These are phyloP conservation scores for Fomitopsis schrenkii DNA, from an alignment of 1,284 basidiomycete genomes.

Conservation along the genomic window DNA sequence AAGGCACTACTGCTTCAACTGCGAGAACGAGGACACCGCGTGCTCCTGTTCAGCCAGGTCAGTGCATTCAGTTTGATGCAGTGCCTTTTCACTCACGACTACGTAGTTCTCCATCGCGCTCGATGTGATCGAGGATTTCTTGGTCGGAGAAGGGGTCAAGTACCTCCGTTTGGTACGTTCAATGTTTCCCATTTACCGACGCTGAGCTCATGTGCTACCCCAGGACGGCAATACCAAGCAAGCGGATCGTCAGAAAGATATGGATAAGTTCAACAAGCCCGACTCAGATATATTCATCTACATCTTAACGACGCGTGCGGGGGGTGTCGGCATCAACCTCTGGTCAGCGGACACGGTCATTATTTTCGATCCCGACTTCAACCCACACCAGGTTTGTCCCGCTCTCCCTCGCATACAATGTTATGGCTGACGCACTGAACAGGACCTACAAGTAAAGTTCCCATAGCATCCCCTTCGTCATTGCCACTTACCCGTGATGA, in stretches of 20 bases:
- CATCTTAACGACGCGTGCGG: constrained; percentile 91
- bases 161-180: constrained; percentile 80
- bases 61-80: constrained; percentile 16
- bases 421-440: background rate
- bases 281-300: constrained; percentile 89
- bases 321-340: constrained; percentile 94
- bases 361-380: constrained; percentile 91
- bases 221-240: constrained; percentile 92
- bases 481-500: constrained; percentile 2
- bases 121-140: constrained; percentile 90
- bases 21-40: constrained; percentile 86
- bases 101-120: constrained; percentile 89
- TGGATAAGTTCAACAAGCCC: constrained; percentile 91
- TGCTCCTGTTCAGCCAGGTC: constrained; percentile 98
- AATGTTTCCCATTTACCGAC: background rate
- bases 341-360: constrained; percentile 90
- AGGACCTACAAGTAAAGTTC: background rate
- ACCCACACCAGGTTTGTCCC: constrained; percentile 76
- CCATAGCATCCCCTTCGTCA: background rate
- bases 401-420: background rate
- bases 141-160: constrained; percentile 85
- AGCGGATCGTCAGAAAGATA: constrained; percentile 84
- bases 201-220: constrained; percentile 10
- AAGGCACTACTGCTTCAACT: constrained; percentile 84
- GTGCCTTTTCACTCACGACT: background rate